Conservation (phyloP, 164 flowering plant species). For the Echeveria elegans region DNA sequence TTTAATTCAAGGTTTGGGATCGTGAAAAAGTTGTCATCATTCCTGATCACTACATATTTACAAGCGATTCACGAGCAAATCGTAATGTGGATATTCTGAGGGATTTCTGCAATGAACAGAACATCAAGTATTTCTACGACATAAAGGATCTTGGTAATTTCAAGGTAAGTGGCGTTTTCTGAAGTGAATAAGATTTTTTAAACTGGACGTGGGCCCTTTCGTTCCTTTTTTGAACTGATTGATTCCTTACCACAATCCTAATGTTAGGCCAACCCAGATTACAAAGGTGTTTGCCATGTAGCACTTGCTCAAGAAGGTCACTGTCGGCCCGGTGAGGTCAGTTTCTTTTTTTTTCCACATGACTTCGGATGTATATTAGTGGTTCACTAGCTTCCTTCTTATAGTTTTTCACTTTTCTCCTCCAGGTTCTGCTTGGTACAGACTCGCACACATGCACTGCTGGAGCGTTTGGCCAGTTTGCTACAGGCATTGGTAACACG, state of each 20-base stretch:
- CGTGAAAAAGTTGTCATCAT: conserved; percentile 92
- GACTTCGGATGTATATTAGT: too few species aligned
- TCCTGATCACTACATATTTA: conserved; percentile 97
- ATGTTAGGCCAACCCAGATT: conserved; percentile 90
- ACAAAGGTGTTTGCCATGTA: conserved; percentile 96
- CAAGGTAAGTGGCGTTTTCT: conserved; percentile 35
- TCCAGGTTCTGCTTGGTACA: conserved; percentile 86
- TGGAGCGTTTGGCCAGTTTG: conserved; percentile 99
- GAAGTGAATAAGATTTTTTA: conserved; percentile 1
- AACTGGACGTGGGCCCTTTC: background rate
- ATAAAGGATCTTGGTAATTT: conserved; percentile 83
- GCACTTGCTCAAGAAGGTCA: conserved; percentile 99
- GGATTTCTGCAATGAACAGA: conserved; percentile 79
- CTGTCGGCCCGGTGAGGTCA: conserved; percentile 99
- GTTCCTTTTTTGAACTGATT: background rate
- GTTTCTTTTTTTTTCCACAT: conserved; percentile 1
- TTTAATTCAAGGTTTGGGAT: conserved; percentile 76
- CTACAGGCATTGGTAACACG: conserved; percentile 96
- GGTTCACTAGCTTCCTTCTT: background rate
- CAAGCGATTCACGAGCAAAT: conserved; percentile 88
- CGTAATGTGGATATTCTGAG: conserved; percentile 95
- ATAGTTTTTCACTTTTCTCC: too few species aligned
- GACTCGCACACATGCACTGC: conserved; percentile 99
- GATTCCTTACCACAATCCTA: background rate
- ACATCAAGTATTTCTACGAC: conserved; percentile 95